phyloP scores from a whole-genome alignment of 352 stramenopile species.

The Phytopythium chamaehyphon region DNA sequence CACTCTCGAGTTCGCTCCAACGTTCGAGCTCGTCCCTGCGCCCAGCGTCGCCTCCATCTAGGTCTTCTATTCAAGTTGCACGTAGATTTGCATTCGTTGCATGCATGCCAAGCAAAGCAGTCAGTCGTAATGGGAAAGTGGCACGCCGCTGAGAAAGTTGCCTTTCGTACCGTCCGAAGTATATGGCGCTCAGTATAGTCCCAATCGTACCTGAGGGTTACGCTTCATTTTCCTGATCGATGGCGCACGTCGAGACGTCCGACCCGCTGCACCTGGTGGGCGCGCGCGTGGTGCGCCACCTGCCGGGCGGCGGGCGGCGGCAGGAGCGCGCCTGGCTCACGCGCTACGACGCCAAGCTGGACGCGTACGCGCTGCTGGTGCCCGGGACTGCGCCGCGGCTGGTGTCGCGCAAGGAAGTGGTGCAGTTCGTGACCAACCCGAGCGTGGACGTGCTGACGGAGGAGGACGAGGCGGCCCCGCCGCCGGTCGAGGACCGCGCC shows the following conservation, averaged over 20 bases:
- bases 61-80: too few relatives aligned
- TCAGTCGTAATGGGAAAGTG: too few relatives aligned
- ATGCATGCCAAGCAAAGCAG: too few relatives aligned
- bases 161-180: too few relatives aligned
- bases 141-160: too few relatives aligned
- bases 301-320: conserved; percentile 10
- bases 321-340: conserved; percentile 67
- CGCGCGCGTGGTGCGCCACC: conserved; percentile 39
- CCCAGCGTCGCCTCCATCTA: too few relatives aligned
- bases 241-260: conserved; percentile 39
- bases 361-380: conserved; percentile 67
- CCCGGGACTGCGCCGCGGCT: conserved; percentile 25
- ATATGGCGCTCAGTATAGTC: too few relatives aligned
- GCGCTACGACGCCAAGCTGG: conserved; percentile 52
- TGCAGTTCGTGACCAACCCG: conserved; percentile 54
- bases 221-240: not conserved
- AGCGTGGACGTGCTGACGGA: conserved; percentile 49
- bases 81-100: too few relatives aligned
- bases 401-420: conserved; percentile 49
- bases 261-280: conserved; percentile 69
- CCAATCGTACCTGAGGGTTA: too few relatives aligned
- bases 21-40: not conserved
- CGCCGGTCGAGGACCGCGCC: conserved; percentile 40
- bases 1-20: too few relatives aligned
- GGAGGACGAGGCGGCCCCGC: conserved; percentile 40